Evolutionary conservation across 2,329 filamentous ascomycete species (phyloP).

Genomic region (Aaosphaeria arxii): DNA sequence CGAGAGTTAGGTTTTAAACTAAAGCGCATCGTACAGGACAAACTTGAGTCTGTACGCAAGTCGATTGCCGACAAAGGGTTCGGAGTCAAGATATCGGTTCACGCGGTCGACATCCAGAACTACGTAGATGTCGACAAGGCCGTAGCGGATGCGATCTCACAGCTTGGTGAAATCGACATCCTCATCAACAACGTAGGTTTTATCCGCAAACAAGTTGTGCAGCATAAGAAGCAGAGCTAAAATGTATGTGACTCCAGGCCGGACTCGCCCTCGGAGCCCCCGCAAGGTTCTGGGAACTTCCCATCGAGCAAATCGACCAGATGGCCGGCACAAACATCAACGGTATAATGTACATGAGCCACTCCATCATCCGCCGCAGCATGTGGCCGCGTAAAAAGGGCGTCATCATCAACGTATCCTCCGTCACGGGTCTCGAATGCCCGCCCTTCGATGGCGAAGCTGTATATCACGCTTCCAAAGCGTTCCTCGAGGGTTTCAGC

Average conservation of each 20-base stretch:
- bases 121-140: neutral
- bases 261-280: constrained; percentile 49
- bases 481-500: constrained; percentile 48
- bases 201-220: neutral
- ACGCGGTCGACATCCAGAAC: constrained; percentile 1
- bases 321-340: constrained; percentile 51
- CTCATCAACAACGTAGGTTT: constrained; percentile 45
- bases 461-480: constrained; percentile 50
- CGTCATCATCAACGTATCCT: constrained; percentile 50
- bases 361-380: constrained; percentile 44
- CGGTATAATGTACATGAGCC: constrained; percentile 46
- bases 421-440: constrained; percentile 45
- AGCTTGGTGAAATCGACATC: constrained; percentile 41
- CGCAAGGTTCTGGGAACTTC: constrained; percentile 40
- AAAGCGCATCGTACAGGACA: neutral
- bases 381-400: constrained; percentile 41
- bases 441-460: constrained; percentile 51
- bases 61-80: no score
- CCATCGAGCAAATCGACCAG: constrained; percentile 40
- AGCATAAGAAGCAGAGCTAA: no score
- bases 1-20: neutral
- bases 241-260: constrained; percentile 5
- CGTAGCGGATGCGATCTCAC: neutral
- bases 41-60: neutral
- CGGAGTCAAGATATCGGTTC: constrained; percentile 10